A percentile compares a stretch with the other conserved stretches of the same genome.
phyloP scores from a whole-genome alignment of 257 asterid genomes.

The Penstemon eatonii region DNA sequence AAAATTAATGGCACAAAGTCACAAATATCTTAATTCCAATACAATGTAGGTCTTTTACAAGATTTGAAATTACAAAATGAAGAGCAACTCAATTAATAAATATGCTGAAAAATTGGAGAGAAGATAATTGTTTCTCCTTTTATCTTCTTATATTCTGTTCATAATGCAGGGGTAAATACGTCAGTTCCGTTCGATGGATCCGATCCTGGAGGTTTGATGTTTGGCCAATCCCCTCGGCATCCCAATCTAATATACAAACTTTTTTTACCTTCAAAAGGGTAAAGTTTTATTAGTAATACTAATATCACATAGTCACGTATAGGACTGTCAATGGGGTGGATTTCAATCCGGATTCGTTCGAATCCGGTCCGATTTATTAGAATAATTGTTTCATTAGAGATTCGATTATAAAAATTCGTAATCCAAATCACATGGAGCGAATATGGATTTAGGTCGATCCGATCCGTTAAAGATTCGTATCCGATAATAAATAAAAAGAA shows the following conservation, averaged over 20 bases:
- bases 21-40: too few species aligned
- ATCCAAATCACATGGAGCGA: too few species aligned
- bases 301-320: background rate
- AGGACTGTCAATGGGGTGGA: too few species aligned
- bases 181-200: slow-evolving; percentile 46
- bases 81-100: background rate
- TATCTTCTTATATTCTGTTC: background rate
- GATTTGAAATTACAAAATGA: background rate
- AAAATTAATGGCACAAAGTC: too few species aligned
- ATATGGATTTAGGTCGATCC: too few species aligned
- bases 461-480: too few species aligned
- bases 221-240: slow-evolving; percentile 97
- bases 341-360: too few species aligned
- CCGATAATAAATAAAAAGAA: too few species aligned
- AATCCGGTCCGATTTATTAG: too few species aligned
- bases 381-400: too few species aligned
- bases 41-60: too few species aligned
- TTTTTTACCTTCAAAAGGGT: slow-evolving; percentile 54
- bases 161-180: slow-evolving; percentile 28
- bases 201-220: slow-evolving; percentile 84
- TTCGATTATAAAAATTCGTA: too few species aligned
- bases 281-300: background rate
- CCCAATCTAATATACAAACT: slow-evolving; percentile 82
- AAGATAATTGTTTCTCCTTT: background rate
- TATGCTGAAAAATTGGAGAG: background rate